A percentile compares a stretch with the other conserved stretches of the same genome.
Evolutionary conservation across 139 green algal genomes (phyloP).

Genomic region (Limnomonas spitsbergensis): DNA sequence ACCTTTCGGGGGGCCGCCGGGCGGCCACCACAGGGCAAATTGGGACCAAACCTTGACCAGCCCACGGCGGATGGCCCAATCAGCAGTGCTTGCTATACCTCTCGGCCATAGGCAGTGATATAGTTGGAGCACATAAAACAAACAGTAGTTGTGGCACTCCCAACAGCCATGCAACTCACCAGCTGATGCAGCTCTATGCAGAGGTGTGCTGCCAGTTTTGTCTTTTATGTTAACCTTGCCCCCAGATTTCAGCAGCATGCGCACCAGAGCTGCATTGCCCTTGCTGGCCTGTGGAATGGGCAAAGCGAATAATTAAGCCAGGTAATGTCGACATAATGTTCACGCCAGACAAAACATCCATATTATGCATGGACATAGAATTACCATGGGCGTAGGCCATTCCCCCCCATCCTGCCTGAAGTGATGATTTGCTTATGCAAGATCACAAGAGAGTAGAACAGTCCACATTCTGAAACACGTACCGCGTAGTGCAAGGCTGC

Average conservation of each 20-base stretch:
- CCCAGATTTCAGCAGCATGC: conserved; percentile 36
- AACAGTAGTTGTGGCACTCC: too few relatives aligned
- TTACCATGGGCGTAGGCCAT: not conserved
- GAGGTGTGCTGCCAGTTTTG: conserved; percentile 48
- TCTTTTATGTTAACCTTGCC: conserved; percentile 40
- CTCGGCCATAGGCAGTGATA: too few relatives aligned
- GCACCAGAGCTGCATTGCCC: conserved; percentile 30
- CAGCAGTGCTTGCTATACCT: too few relatives aligned
- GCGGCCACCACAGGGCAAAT: too few relatives aligned
- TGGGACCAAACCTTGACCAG: too few relatives aligned
- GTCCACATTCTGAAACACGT: too few relatives aligned
- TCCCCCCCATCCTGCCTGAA: not conserved
- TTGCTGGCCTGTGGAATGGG: conserved; percentile 53
- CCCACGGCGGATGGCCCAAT: too few relatives aligned
- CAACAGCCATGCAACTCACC: too few relatives aligned
- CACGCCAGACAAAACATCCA: not conserved
- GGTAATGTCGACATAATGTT: not conserved
- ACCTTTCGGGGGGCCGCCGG: too few relatives aligned
- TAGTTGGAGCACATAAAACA: too few relatives aligned
- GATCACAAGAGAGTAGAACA: too few relatives aligned
- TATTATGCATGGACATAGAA: not conserved
- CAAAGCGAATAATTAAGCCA: not conserved
- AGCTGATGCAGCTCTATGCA: conserved; percentile 47
- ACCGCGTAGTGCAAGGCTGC: conserved; percentile 70
- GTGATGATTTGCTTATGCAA: not conserved